These are phyloP conservation scores for Suhomyces faveliae DNA, from an alignment of 805 yeast genomes.

Conservation along the genomic window DNA sequence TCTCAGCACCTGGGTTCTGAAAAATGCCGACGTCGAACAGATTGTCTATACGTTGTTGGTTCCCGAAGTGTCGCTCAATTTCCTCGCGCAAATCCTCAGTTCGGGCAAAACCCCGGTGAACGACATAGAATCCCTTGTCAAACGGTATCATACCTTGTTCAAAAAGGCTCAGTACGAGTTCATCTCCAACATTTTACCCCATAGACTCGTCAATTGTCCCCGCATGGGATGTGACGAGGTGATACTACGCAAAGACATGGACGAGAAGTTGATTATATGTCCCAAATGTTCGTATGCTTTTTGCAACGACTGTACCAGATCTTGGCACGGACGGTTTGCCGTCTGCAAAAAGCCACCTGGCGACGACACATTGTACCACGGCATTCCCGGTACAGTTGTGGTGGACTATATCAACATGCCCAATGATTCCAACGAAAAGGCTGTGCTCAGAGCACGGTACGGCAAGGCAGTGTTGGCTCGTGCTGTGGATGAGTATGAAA, in stretches of 20 bases:
- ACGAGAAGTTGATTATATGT: constrained; percentile 50
- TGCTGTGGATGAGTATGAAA: constrained; percentile 44
- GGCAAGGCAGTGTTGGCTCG: constrained; percentile 44
- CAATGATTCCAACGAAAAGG: constrained; percentile 30
- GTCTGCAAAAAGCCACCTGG: constrained; percentile 35
- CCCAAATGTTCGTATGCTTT: constrained; percentile 50
- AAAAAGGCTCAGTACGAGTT: constrained; percentile 40
- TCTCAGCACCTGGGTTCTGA: constrained; percentile 23
- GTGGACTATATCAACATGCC: constrained; percentile 33
- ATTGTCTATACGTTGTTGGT: constrained; percentile 30
- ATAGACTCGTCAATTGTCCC: constrained; percentile 52
- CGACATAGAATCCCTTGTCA: constrained; percentile 16
- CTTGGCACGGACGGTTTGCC: constrained; percentile 59
- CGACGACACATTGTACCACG: constrained; percentile 18
- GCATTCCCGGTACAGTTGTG: constrained; percentile 33
- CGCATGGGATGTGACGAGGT: constrained; percentile 42
- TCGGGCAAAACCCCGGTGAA: constrained; percentile 1
- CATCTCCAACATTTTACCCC: constrained; percentile 46
- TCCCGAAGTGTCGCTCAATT: constrained; percentile 36
- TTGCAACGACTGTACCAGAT: constrained; percentile 54
- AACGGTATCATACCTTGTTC: constrained; percentile 40
- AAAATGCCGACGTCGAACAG: constrained; percentile 9
- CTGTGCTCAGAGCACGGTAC: constrained; percentile 38
- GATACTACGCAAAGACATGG: constrained; percentile 47
- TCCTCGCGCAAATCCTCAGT: constrained; percentile 31